A percentile compares a stretch with the other conserved stretches of the same genome.
These are phyloP conservation scores for Yarrowia galli DNA, from an alignment of 1,139 yeast species.

Conservation along the genomic window DNA sequence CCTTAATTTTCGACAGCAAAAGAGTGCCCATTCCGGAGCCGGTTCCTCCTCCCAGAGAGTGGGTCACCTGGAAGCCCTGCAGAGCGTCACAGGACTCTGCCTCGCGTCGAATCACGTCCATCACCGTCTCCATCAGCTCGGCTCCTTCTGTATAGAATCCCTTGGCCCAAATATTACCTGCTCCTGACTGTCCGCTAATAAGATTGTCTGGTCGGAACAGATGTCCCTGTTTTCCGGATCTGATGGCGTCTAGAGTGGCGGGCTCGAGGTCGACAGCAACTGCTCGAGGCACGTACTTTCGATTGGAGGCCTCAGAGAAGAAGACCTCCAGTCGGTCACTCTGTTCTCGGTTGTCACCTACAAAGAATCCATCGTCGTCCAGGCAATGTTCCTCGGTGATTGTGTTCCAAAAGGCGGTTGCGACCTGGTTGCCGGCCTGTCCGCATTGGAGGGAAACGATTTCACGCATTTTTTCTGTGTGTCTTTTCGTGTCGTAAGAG, in stretches of 20 bases:
- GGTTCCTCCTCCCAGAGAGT: slow-evolving; percentile 95
- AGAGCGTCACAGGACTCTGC: slow-evolving; percentile 92
- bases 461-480: slow-evolving; percentile 51
- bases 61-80: slow-evolving; percentile 94
- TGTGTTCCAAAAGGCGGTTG: slow-evolving; percentile 66
- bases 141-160: slow-evolving; percentile 98
- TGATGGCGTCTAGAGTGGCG: slow-evolving; percentile 86
- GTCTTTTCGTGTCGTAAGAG: not conserved
- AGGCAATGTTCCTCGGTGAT: slow-evolving; percentile 97
- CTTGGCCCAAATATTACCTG: slow-evolving; percentile 96
- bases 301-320: slow-evolving; percentile 63
- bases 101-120: slow-evolving; percentile 90
- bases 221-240: slow-evolving; percentile 77
- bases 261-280: slow-evolving; percentile 93
- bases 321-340: slow-evolving; percentile 59
- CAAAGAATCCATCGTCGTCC: slow-evolving; percentile 70
- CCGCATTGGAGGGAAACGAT: slow-evolving; percentile 56
- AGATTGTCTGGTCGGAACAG: slow-evolving; percentile 91
- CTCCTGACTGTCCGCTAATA: slow-evolving; percentile 88
- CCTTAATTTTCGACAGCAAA: slow-evolving; percentile 78
- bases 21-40: slow-evolving; percentile 96
- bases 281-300: slow-evolving; percentile 92
- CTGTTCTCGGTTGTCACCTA: slow-evolving; percentile 53
- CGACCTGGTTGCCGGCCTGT: slow-evolving; percentile 51
- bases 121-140: slow-evolving; percentile 84